phyloP scores from a whole-genome alignment of 2,329 filamentous ascomycete species.

The Penicillium expansum region DNA sequence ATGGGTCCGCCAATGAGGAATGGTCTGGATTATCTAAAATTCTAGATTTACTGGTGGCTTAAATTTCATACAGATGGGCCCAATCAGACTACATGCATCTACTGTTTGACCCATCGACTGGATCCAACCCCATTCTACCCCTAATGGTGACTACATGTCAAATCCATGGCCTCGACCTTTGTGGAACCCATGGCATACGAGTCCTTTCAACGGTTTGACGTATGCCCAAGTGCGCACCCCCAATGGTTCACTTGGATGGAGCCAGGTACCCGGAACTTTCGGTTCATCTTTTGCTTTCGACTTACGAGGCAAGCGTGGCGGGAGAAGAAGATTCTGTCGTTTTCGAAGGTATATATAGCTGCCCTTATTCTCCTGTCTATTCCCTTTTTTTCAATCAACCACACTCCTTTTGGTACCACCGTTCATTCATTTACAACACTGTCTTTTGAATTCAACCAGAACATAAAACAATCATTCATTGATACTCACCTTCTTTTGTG shows the following conservation, averaged over 20 bases:
- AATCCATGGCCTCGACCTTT: constrained; percentile 2
- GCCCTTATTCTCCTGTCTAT: not conserved
- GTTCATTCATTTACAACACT: constrained; percentile 2
- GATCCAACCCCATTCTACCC: not conserved
- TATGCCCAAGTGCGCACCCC: not conserved
- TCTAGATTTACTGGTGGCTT: not conserved
- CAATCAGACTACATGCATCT: constrained; percentile 1
- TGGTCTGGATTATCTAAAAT: not conserved
- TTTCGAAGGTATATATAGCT: constrained; percentile 6
- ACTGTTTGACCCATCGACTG: not conserved
- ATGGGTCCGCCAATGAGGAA: constrained; percentile 1
- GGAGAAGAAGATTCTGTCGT: not conserved
- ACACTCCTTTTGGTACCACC: constrained; percentile 8
- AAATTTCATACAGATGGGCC: not conserved
- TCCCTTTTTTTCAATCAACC: not conserved
- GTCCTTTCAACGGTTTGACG: constrained; percentile 1
- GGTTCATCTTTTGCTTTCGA: not conserved
- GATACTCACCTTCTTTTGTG: constrained; percentile 1
- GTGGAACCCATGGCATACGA: not conserved
- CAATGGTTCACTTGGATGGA: not conserved
- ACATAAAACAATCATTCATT: constrained; percentile 3
- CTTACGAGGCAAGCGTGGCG: constrained; percentile 8
- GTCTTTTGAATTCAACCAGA: constrained; percentile 3
- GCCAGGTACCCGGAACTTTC: constrained; percentile 5
- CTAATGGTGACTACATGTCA: not conserved